Evolutionary conservation across 2,329 filamentous ascomycete genomes (phyloP), one percentile per base, ranked within the genome.

Genomic region (Aspergillus tamarii): DNA sequence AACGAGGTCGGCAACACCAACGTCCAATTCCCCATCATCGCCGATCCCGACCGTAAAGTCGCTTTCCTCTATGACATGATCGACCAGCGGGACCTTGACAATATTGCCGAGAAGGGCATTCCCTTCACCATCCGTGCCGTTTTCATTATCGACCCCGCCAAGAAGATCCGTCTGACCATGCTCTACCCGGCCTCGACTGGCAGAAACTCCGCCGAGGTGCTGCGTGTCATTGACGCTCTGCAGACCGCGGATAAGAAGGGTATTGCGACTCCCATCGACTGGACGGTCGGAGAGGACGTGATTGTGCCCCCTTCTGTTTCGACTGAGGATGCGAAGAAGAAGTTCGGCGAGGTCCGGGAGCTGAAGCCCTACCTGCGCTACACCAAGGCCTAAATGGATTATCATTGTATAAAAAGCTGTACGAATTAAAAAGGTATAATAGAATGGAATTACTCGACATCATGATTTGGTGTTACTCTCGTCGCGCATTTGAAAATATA

Each of bases 81-180:
- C 76, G 91, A 94, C 82, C 87, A 92, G 83, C 90, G 93, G 80
- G 91, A 94, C 79, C 87, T 89, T 73, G 91, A 89, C 83, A 94
- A 93, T 81, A 89, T 93, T 63, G 91, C 93, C 79, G 79, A 86
- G 74, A 92, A 93, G 86, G 90, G 66, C 64, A 60, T 56, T 55
- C 64, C 93, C 63, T 95, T 96, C 82, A 97, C 94, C 73, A 96
- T 97, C 83, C 92, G 94, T 74, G 93, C 91, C 72, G 94, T 97
- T 77, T 97, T 96, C 85, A 86, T 97, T 82, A 96, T 97, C 78
- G 93, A 97, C 84, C 93, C 94, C 69, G 89, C 87, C 82, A 97
- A 97, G 89, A 94, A 91, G 80, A 95, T 97, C 82, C 90, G 94
- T 73, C 88, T 94, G 78, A 96, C 93, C 77, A 92, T 97, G 84